Evolutionary conservation across 2,329 filamentous ascomycete genomes (phyloP).

Genomic region (Cordyceps cicadae): DNA sequence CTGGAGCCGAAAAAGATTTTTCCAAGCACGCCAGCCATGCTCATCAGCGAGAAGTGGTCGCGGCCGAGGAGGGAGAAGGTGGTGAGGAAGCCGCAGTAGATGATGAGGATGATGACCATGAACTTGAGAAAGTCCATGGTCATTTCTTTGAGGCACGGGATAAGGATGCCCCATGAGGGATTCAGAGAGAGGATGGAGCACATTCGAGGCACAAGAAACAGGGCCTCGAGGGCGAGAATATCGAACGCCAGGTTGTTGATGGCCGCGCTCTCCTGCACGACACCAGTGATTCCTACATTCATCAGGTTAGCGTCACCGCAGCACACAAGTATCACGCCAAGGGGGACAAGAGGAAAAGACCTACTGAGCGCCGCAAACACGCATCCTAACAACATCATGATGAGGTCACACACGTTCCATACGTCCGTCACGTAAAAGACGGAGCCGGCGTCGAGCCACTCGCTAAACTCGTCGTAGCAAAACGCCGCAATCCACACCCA

Average conservation of each 20-base stretch:
- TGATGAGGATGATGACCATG: slow-evolving; percentile 66
- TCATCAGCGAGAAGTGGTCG: slow-evolving; percentile 52
- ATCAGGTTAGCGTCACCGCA: neutral
- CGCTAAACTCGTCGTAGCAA: slow-evolving; percentile 77
- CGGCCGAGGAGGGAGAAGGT: slow-evolving; percentile 75
- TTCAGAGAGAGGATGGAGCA: slow-evolving; percentile 81
- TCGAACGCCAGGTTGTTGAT: slow-evolving; percentile 80
- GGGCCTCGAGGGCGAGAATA: slow-evolving; percentile 76
- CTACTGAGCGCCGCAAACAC: slow-evolving; percentile 64
- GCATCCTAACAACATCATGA: slow-evolving; percentile 65
- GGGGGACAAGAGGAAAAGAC: slow-evolving; percentile 23
- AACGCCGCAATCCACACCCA: slow-evolving; percentile 85
- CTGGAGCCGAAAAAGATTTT: slow-evolving; percentile 76
- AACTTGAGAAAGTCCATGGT: slow-evolving; percentile 87
- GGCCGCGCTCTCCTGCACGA: slow-evolving; percentile 43
- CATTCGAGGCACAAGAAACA: slow-evolving; percentile 83
- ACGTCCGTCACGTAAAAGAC: slow-evolving; percentile 79
- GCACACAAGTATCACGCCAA: neutral
- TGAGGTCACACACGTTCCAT: slow-evolving; percentile 67
- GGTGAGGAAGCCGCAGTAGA: slow-evolving; percentile 83
- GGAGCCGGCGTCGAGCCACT: slow-evolving; percentile 77
- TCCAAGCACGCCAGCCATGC: slow-evolving; percentile 69
- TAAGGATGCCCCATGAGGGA: slow-evolving; percentile 82
- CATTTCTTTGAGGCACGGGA: slow-evolving; percentile 91
- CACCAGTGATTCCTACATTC: slow-evolving; percentile 25